A percentile compares a stretch with the other conserved stretches of the same genome.
These are phyloP conservation scores for Seminavis robusta DNA, from an alignment of 108 stramenopile genomes.

Conservation along the genomic window DNA sequence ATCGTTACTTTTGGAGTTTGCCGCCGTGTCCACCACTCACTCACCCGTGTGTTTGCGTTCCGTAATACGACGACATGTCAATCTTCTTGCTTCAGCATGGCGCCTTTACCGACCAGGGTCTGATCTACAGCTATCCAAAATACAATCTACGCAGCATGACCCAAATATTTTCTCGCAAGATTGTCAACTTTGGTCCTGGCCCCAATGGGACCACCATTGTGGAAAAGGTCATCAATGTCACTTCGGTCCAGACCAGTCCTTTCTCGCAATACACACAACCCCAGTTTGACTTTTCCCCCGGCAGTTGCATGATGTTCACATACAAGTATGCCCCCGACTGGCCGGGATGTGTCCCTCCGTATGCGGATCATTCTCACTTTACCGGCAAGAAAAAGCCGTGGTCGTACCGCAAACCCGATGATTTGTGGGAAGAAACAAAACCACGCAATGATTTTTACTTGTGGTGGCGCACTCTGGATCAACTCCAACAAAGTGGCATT, in stretches of 20 bases:
- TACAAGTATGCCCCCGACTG: background rate
- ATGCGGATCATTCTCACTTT: slow-evolving; percentile 39
- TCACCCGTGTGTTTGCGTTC: no score
- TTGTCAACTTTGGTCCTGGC: slow-evolving; percentile 19
- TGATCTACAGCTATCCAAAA: slow-evolving; percentile 41
- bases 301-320: background rate
- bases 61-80: no score
- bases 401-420: no score
- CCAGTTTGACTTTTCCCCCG: background rate
- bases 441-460: no score
- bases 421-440: no score
- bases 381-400: slow-evolving; percentile 29
- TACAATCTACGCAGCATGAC: slow-evolving; percentile 22
- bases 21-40: no score
- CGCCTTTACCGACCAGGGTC: slow-evolving; percentile 49
- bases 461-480: no score
- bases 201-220: background rate
- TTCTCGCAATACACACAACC: no score
- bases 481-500: no score
- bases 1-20: no score
- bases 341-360: slow-evolving; percentile 11
- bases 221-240: background rate
- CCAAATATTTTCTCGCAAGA: slow-evolving; percentile 3
- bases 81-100: no score
- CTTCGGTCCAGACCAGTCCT: no score